These are phyloP conservation scores for Senna tora DNA, from an alignment of 306 rosid species.

Conservation along the genomic window DNA sequence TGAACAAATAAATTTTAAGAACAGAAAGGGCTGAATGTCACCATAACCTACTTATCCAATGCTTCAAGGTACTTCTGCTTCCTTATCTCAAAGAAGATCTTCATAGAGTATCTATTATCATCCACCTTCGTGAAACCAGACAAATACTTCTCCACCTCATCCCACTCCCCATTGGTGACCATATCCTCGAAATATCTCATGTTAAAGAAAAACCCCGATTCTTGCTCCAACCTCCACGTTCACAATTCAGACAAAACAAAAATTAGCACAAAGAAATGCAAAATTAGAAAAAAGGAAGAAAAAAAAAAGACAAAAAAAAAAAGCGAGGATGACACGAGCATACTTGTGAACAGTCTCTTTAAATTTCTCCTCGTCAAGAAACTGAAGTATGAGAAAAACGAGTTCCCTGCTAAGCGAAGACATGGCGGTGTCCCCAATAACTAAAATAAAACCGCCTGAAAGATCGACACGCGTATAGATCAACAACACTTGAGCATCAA, in stretches of 20 bases:
- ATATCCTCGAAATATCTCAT: constrained; percentile 97
- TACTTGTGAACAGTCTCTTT: constrained; percentile 97
- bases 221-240: constrained; percentile 94
- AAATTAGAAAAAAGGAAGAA: no score
- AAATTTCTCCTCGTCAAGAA: constrained; percentile 98
- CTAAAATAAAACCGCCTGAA: constrained; percentile 36
- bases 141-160: constrained; percentile 95
- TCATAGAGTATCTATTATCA: constrained; percentile 98
- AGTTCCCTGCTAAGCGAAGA: constrained; percentile 99
- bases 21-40: constrained; percentile 23
- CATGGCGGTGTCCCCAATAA: constrained; percentile 58
- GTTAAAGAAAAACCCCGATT: constrained; percentile 94
- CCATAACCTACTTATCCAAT: constrained; percentile 77
- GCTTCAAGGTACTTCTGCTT: constrained; percentile 99
- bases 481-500: constrained; percentile 56
- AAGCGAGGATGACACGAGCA: constrained; percentile 10
- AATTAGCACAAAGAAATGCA: constrained; percentile 15
- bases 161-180: constrained; percentile 99
- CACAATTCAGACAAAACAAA: constrained; percentile 43
- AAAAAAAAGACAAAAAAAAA: neutral
- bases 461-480: constrained; percentile 64
- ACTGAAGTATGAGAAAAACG: constrained; percentile 98
- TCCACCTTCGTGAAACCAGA: constrained; percentile 99
- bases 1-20: constrained; percentile 25
- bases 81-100: constrained; percentile 96